Conservation (phyloP, 305 asterid species). For the Rubia peregrina region DNA sequence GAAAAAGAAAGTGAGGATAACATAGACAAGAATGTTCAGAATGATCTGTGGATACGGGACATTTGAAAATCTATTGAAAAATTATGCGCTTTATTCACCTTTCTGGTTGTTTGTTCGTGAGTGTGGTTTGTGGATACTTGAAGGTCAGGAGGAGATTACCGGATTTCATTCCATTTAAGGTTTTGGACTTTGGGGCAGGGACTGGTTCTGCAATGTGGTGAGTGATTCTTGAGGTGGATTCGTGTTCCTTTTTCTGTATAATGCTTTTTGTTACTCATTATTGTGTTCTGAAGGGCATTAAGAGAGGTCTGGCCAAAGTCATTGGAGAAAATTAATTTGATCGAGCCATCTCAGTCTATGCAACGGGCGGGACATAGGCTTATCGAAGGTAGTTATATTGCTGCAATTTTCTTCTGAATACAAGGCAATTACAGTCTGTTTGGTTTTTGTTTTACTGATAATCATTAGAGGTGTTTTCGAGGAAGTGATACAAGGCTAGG, state of each 20-base stretch:
- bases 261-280: constrained; percentile 8
- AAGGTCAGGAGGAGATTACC: constrained; percentile 85
- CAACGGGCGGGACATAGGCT: constrained; percentile 87
- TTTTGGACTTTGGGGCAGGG: constrained; percentile 97
- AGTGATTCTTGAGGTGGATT: constrained; percentile 17
- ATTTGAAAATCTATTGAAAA: background rate
- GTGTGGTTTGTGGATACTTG: constrained; percentile 4
- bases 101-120: background rate
- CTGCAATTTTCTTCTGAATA: constrained; percentile 1
- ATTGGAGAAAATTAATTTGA: constrained; percentile 59
- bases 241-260: background rate
- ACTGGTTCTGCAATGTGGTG: constrained; percentile 96
- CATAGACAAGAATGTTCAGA: too few relatives aligned
- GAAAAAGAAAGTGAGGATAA: too few relatives aligned
- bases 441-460: background rate
- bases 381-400: constrained; percentile 45
- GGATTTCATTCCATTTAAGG: constrained; percentile 66
- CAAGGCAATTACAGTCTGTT: background rate
- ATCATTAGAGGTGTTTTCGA: background rate
- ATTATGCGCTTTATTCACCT: constrained; percentile 2
- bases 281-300: constrained; percentile 56
- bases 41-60: too few relatives aligned
- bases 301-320: constrained; percentile 89
- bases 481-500: background rate
- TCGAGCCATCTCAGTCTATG: constrained; percentile 97